A percentile compares a stretch with the other conserved stretches of the same genome.
phyloP scores from a whole-genome alignment of 176 grass and related monocot genomes.

The Zoysia pacifica region DNA sequence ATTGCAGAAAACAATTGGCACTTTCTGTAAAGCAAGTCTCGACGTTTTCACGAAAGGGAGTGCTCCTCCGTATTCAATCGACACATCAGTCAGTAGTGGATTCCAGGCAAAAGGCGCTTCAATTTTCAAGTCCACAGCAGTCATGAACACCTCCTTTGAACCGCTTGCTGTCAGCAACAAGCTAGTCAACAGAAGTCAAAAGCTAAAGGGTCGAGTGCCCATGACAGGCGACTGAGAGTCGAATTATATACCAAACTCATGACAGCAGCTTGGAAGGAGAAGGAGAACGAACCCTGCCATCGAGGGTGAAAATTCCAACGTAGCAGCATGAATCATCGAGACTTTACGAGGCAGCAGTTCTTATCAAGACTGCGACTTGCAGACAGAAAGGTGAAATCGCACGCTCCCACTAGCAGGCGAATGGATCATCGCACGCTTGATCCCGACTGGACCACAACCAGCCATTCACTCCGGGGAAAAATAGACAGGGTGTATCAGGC shows the following conservation, averaged over 20 bases:
- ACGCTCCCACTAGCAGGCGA: constrained; percentile 53
- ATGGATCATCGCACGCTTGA: constrained; percentile 46
- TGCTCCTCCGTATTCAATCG: neutral
- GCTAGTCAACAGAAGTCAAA: constrained; percentile 5
- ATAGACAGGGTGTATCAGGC: constrained; percentile 41
- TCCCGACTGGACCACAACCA: constrained; percentile 39
- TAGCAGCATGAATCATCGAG: constrained; percentile 27
- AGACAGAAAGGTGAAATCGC: constrained; percentile 53
- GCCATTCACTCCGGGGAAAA: constrained; percentile 7
- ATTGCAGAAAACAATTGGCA: neutral
- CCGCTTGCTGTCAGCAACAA: neutral
- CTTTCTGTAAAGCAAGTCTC: neutral
- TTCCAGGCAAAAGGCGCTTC: neutral
- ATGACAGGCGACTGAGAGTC: neutral
- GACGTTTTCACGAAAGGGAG: neutral
- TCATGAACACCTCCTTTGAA: neutral
- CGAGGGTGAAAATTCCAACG: neutral
- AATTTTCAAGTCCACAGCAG: neutral
- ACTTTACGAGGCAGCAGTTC: constrained; percentile 42
- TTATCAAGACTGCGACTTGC: constrained; percentile 49
- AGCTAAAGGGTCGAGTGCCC: constrained; percentile 1
- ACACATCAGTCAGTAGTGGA: neutral
- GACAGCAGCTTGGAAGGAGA: constrained; percentile 12
- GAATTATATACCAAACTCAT: neutral
- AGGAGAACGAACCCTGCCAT: constrained; percentile 20